Base-by-base conservation (phyloP, 768 basidiomycete species). In the Pulveroboletus sp. region DNA sequence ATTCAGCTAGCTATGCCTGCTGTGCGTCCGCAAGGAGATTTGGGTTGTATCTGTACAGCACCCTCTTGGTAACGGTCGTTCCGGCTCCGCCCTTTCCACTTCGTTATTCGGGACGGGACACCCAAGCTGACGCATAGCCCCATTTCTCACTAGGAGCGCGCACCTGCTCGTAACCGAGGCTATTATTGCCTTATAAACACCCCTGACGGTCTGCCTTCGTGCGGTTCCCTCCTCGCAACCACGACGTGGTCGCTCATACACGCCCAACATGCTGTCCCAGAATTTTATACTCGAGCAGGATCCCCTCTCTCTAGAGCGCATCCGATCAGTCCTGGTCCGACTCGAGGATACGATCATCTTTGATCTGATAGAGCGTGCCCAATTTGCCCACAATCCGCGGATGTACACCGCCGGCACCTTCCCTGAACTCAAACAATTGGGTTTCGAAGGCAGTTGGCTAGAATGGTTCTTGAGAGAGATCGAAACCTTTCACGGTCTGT, bases 291-390 rank as follows among this genome's bases (percentile, higher is more conserved):
- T 81, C 55, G 76, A 76, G 33, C 66, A 72, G 28, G 85, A 94
- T 64, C 90, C 93, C 2, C 78, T 97, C 13, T 89, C 86, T 17
- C 74, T 95, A n/a, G 87, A 93, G 41, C 77, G 82, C 53, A 98
- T 99, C 60, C 77, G 96, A 49, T 82, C 83, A 18, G 87, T 93
- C 41, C 76, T 99, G 14, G 83, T 78, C 55, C 81, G 96, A 26
- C 81, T 99, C 21, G 96, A 99, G 66, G 96, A 99, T 60, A 99
- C 95, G 18, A 98, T 99, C 74, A 98, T 98, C 69, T 99, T 99
- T 68, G 84, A 81, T 43, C 79, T 98, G 49, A 99, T 99, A 61
- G 96, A 99, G 67, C 82, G 96, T 15, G 95, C 94, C 0, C 95
- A 98, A 66, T 99, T 97, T 63, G 92, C 92, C 0, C 86, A 91